Percentiles rank a stretch among this genome's conserved stretches.
These are phyloP conservation scores for Sphagnum magellanicum DNA, from an alignment of 228 moss, liverwort and hornwort genomes.

Conservation along the genomic window DNA sequence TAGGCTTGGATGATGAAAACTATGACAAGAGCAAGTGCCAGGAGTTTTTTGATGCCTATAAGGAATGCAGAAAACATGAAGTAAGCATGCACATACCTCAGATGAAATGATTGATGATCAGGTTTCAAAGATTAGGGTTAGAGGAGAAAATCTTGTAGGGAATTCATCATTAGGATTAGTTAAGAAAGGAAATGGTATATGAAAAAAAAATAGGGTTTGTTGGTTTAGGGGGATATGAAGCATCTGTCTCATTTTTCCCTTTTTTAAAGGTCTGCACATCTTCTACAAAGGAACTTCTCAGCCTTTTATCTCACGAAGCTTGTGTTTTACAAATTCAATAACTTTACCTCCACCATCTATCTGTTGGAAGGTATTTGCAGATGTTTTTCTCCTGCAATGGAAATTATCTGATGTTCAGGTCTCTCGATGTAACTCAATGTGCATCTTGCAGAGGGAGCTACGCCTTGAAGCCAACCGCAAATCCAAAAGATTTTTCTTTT, in stretches of 20 bases:
- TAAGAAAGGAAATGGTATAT: too few relatives aligned
- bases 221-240: neutral
- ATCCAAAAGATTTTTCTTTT: constrained; percentile 63
- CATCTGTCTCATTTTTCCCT: neutral
- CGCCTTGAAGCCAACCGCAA: constrained; percentile 87
- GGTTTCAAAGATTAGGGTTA: neutral
- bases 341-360: neutral
- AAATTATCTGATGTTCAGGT: neutral
- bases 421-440: neutral
- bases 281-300: neutral
- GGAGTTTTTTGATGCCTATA: constrained; percentile 86
- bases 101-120: neutral
- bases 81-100: constrained; percentile 16
- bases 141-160: neutral
- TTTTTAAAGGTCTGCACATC: neutral
- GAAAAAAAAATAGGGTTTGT: neutral
- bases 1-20: constrained; percentile 84
- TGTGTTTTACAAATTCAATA: neutral
- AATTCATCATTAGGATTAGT: neutral
- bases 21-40: constrained; percentile 97
- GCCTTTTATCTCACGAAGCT: neutral
- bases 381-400: neutral
- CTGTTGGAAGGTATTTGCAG: neutral
- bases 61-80: constrained; percentile 95
- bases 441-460: constrained; percentile 51